A percentile compares a stretch with the other conserved stretches of the same genome.
Evolutionary conservation across 305 asterid species (phyloP).

Genomic region (Fraxinus sp.): DNA sequence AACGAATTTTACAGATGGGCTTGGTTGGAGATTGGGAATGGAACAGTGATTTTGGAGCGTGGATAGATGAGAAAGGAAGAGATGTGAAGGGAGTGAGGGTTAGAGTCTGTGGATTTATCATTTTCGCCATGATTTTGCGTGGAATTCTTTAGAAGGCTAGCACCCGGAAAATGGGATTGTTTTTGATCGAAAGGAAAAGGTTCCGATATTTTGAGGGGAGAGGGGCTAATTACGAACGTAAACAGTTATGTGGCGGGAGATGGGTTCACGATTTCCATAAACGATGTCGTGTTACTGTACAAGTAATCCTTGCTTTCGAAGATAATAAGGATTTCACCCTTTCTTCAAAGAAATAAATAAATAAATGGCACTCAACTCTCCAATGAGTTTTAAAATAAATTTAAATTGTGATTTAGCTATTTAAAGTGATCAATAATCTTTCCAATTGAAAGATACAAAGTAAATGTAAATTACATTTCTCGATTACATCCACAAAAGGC

Average conservation of each 20-base stretch:
- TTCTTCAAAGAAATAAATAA: too few species aligned
- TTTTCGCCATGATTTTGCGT: constrained; percentile 31
- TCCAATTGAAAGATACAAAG: too few species aligned
- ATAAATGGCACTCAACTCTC: too few species aligned
- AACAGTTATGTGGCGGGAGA: not conserved
- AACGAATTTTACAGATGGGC: constrained; percentile 12
- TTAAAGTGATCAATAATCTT: too few species aligned
- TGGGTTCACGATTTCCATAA: not conserved
- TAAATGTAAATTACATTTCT: too few species aligned
- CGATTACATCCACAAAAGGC: too few species aligned
- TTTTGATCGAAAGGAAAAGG: not conserved
- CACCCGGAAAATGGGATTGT: not conserved
- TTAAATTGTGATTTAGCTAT: too few species aligned
- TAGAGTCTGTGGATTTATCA: constrained; percentile 30
- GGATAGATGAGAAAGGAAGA: constrained; percentile 25
- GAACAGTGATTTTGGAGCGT: constrained; percentile 14
- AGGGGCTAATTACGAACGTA: not conserved
- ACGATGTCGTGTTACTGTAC: not conserved
- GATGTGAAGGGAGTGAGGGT: constrained; percentile 3
- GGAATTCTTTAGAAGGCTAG: not conserved
- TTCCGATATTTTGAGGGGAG: constrained; percentile 15
- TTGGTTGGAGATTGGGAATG: constrained; percentile 27
- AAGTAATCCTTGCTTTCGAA: too few species aligned
- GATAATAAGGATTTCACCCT: too few species aligned
- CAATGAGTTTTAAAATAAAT: too few species aligned